Evolutionary conservation across 441 rosid species (phyloP), one percentile per base, ranked within the genome.

Genomic region (Adansonia grandidieri): DNA sequence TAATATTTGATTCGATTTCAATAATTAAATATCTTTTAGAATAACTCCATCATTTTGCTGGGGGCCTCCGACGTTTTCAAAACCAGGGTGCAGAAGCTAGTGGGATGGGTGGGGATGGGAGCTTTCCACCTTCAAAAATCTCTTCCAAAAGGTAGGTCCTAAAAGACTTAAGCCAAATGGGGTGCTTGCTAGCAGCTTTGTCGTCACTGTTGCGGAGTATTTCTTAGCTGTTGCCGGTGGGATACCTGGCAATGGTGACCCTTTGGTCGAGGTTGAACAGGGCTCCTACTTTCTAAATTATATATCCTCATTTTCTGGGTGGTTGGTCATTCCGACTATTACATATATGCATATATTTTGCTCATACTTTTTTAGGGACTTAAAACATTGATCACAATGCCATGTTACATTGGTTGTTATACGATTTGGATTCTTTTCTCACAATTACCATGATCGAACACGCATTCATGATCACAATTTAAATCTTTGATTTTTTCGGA

Each of bases 231-330:
- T 69, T 83, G 88, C 69, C 75, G 74, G 83, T 78, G 74, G 84
- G 81, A 82, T 79, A 45, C 54, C 85, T 67, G 78, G 86, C 85
- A 86, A 76, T 58, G 82, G 80, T 78, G 77, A 78, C 87, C 88
- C 57, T 51, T 19, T 19, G 32, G 40, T 71, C 54, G 44, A 80
- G 53, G 32, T 42, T 14, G 28, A 24, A 24, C 28, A 24, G 28
- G 28, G 28, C 28, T 24, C 28, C 28, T 24, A 24, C 28, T 24
- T 24, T 24, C 28, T 24, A 24, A 24, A 24, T 24, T 24, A 24
- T 24, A 24, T 6, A 76, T 2, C 20, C 32, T 32, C 58, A 32
- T 85, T 81, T 81, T 80, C 77, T 51, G 85, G 85, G 80, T 79
- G 83, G 85, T 85, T 87, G 92, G 88, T 80, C 87, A 53, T 58